Evolutionary conservation across 441 rosid genomes (phyloP).

Genomic region (Mallotus japonicus): DNA sequence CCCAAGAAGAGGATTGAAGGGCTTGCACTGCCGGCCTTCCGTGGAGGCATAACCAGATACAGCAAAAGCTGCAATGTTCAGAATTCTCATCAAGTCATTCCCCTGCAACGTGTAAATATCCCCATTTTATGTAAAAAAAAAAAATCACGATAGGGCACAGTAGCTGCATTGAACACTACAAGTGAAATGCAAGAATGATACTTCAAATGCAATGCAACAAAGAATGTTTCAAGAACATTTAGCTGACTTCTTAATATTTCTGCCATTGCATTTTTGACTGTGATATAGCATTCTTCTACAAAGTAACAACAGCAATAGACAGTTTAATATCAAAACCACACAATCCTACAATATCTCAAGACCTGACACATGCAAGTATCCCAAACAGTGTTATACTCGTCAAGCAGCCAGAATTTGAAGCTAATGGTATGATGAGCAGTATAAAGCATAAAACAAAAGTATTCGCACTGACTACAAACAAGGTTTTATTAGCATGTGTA

Average conservation of each 20-base stretch:
- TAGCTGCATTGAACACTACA: neutral
- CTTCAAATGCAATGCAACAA: constrained; percentile 2
- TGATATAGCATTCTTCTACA: neutral
- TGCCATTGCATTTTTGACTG: neutral
- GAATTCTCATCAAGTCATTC: constrained; percentile 87
- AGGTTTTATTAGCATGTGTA: neutral
- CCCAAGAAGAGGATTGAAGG: constrained; percentile 95
- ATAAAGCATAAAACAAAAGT: neutral
- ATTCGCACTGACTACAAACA: neutral
- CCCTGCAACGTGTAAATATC: constrained; percentile 56
- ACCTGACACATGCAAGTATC: constrained; percentile 6
- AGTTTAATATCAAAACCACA: constrained; percentile 9
- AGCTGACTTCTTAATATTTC: neutral
- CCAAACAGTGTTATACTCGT: neutral
- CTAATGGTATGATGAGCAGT: neutral
- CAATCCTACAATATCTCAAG: neutral
- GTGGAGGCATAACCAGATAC: constrained; percentile 97
- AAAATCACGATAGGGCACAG: constrained; percentile 6
- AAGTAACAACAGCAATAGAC: neutral
- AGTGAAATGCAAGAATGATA: neutral
- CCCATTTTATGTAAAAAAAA: neutral
- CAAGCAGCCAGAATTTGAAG: neutral
- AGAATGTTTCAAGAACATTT: neutral
- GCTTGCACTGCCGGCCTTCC: constrained; percentile 98
- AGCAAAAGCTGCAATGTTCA: constrained; percentile 93